A percentile compares a stretch with the other conserved stretches of the same genome.
Evolutionary conservation across 805 yeast species (phyloP).

Genomic region (Lachancea sp.): DNA sequence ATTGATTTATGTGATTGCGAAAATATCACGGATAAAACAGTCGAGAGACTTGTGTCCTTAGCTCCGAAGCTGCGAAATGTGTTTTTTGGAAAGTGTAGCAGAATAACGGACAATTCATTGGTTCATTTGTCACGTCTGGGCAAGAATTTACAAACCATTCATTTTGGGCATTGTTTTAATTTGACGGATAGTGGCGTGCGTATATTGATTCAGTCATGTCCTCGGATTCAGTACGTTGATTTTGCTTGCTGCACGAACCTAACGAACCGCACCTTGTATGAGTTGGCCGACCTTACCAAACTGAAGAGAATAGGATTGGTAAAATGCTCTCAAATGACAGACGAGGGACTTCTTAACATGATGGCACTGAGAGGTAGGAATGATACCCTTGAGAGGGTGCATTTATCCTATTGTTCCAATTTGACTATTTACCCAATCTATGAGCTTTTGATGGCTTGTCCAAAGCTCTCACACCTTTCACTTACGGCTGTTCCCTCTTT

Average conservation of each 20-base stretch:
- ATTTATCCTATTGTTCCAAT: conserved; percentile 82
- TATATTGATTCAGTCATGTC: conserved; percentile 66
- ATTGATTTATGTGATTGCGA: conserved; percentile 81
- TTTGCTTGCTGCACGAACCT: conserved; percentile 89
- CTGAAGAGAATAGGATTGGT: conserved; percentile 89
- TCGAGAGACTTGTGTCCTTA: conserved; percentile 59
- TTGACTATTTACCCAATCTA: conserved; percentile 73
- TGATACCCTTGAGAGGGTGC: conserved; percentile 86
- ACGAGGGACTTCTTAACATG: conserved; percentile 66
- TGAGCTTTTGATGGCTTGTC: conserved; percentile 69
- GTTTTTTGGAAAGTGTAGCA: conserved; percentile 81
- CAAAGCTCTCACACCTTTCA: conserved; percentile 81
- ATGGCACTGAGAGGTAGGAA: conserved; percentile 64
- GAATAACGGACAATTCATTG: conserved; percentile 76
- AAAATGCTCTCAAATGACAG: conserved; percentile 82
- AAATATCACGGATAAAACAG: conserved; percentile 71
- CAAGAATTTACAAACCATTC: conserved; percentile 77
- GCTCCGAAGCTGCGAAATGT: conserved; percentile 88
- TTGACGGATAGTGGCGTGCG: conserved; percentile 87
- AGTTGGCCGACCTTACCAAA: conserved; percentile 68
- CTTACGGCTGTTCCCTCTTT: conserved; percentile 91
- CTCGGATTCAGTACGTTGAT: conserved; percentile 84
- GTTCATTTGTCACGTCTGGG: conserved; percentile 68
- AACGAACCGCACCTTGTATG: conserved; percentile 75
- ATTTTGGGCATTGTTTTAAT: conserved; percentile 87